Percentiles rank a stretch among this genome's conserved stretches.
phyloP scores from a whole-genome alignment of 805 yeast genomes.

The Myxozyma lipomycoides region DNA sequence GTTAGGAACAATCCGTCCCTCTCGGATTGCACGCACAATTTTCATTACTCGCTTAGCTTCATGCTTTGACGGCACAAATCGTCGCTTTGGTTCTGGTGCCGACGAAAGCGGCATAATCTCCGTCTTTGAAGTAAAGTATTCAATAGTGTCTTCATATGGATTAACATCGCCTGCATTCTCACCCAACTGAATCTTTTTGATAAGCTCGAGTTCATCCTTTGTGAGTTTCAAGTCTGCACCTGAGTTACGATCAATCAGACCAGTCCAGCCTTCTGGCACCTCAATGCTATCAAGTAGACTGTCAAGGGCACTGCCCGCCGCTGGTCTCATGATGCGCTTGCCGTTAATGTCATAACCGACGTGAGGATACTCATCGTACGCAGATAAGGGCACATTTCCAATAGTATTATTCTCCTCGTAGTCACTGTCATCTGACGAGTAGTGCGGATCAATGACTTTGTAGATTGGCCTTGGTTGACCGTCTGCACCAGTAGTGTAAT shows the following conservation, averaged over 20 bases:
- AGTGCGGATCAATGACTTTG: constrained; percentile 86
- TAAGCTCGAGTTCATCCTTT: constrained; percentile 82
- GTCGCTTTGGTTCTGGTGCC: constrained; percentile 93
- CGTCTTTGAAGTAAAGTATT: constrained; percentile 85
- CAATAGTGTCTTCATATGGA: constrained; percentile 91
- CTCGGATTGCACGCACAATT: constrained; percentile 92
- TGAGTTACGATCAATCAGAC: constrained; percentile 82
- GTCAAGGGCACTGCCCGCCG: constrained; percentile 91
- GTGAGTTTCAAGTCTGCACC: constrained; percentile 80
- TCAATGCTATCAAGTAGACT: constrained; percentile 85
- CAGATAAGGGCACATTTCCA: constrained; percentile 88
- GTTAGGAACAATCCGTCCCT: constrained; percentile 86
- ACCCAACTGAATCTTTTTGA: constrained; percentile 78
- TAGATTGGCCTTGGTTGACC: constrained; percentile 72
- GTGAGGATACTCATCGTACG: constrained; percentile 96
- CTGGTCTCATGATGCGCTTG: constrained; percentile 97
- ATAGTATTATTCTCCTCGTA: constrained; percentile 77
- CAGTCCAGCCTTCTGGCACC: constrained; percentile 98
- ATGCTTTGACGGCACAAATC: constrained; percentile 94
- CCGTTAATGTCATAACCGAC: constrained; percentile 97
- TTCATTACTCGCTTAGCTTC: constrained; percentile 97
- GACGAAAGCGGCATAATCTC: constrained; percentile 92
- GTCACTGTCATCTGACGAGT: constrained; percentile 92
- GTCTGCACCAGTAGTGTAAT: constrained; percentile 46
- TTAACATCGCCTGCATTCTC: constrained; percentile 80